A percentile compares a stretch with the other conserved stretches of the same genome.
Evolutionary conservation across 2,329 filamentous ascomycete species (phyloP).

Genomic region (Penicillium sp.): DNA sequence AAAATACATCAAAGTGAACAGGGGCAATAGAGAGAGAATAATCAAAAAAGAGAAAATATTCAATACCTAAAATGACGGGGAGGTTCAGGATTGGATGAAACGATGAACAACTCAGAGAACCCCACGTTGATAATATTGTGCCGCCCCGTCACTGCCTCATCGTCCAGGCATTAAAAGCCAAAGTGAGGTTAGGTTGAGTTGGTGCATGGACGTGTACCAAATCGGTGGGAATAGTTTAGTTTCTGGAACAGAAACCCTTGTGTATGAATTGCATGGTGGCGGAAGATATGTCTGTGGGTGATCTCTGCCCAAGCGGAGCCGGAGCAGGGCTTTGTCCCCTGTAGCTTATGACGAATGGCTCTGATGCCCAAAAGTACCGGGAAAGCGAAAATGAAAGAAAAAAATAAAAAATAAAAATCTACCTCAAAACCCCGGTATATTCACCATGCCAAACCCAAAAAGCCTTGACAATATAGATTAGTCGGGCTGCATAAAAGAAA

Average conservation of each 20-base stretch:
- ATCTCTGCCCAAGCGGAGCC: slow-evolving; percentile 22
- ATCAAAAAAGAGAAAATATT: background rate
- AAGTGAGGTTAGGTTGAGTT: slow-evolving; percentile 7
- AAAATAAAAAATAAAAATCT: background rate
- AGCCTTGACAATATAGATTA: background rate
- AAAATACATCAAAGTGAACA: background rate
- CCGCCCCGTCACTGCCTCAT: slow-evolving; percentile 17
- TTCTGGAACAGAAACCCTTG: slow-evolving; percentile 24
- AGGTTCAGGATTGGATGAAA: slow-evolving; percentile 20
- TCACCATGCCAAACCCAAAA: background rate
- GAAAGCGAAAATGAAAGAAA: background rate
- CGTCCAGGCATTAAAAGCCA: slow-evolving; percentile 7
- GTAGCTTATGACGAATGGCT: slow-evolving; percentile 8
- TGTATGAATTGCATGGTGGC: slow-evolving; percentile 19
- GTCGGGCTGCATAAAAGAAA: slow-evolving; percentile 10
- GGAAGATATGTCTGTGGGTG: slow-evolving; percentile 11
- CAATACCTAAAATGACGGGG: slow-evolving; percentile 4
- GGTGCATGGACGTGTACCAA: slow-evolving; percentile 15
- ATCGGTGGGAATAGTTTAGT: slow-evolving; percentile 14
- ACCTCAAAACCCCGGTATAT: background rate
- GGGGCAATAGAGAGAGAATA: background rate
- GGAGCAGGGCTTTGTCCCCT: slow-evolving; percentile 7
- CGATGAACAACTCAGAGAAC: slow-evolving; percentile 31
- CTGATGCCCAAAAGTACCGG: slow-evolving; percentile 13
- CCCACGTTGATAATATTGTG: slow-evolving; percentile 18